Base-by-base conservation (phyloP, 768 basidiomycete species). In the Boletales sp. region DNA sequence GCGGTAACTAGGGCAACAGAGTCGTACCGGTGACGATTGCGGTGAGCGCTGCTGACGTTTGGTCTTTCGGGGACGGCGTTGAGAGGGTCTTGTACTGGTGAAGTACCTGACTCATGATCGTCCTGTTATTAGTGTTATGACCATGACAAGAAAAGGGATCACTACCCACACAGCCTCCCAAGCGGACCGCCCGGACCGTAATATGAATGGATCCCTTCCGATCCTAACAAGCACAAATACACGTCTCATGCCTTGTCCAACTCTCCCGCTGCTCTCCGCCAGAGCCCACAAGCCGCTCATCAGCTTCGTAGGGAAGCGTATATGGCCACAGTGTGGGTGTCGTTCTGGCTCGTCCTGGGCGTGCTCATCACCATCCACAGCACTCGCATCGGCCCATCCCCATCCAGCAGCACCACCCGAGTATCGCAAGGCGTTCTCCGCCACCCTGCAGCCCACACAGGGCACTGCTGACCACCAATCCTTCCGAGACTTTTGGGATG, bases 391-490 rank as follows among this genome's bases (percentile, higher is more conserved):
- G 1, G 62, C 69, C 30, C 79, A 77, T 53, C 71, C 82, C 12
- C 86, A 89, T 62, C 87, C 86, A 4, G 77, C 79, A 46, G 84
- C 86, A 14, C 84, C 86, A n/a, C 66, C 73, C 52, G 83, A 86
- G 57, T 70, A 80, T 50, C 76, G 75, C 57, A 72, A 76, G 39
- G 65, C 65, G 4, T 83, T 82, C 61, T 60, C 73, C 7, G 72
- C 70, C n/a, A 73, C 75, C 48, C 50, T 74, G 12, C 70, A 68
- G 39, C 75, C 68, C 53, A 44, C 45, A 56, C 66, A 42, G 59
- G 68, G 41, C 13, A 37, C 45, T 11, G 12, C 46, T 25, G 57
- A 52, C 11, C 50, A 57, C 8, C 34, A 31, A 44, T 58, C 34
- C 67, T 76, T 70, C 57, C 61, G 39, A 58, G 81, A 74, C 37